These are phyloP conservation scores for Erucastrum elatum DNA, from an alignment of 345 rosid species.

Conservation along the genomic window DNA sequence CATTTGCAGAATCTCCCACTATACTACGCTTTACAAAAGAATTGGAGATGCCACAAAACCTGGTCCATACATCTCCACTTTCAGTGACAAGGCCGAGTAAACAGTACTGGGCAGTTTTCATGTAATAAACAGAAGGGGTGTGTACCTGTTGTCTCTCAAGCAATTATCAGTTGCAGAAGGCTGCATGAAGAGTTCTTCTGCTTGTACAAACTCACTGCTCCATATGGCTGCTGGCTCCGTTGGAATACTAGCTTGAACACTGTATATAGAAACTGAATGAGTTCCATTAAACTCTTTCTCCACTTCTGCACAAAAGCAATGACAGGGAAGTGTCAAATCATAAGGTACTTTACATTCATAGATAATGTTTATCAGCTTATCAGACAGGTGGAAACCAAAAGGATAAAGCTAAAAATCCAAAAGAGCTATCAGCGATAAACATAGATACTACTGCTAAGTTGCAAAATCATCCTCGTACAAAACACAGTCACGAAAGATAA, in stretches of 20 bases:
- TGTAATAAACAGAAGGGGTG: slow-evolving; percentile 3
- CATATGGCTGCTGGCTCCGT: slow-evolving; percentile 79
- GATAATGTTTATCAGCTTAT: not conserved
- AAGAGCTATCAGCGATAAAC: not conserved
- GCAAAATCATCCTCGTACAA: not conserved
- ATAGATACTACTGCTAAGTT: not conserved
- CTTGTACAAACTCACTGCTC: slow-evolving; percentile 87
- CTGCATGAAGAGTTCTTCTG: slow-evolving; percentile 80
- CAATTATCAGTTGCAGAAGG: slow-evolving; percentile 61
- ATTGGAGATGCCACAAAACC: slow-evolving; percentile 79
- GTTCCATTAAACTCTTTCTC: slow-evolving; percentile 66
- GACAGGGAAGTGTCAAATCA: slow-evolving; percentile 10
- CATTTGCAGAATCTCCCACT: slow-evolving; percentile 45
- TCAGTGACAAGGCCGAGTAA: slow-evolving; percentile 11
- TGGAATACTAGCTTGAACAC: slow-evolving; percentile 82
- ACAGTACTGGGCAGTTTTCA: slow-evolving; percentile 5
- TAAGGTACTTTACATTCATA: not conserved
- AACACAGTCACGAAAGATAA: not conserved
- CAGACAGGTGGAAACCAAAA: not conserved
- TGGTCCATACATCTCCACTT: slow-evolving; percentile 33
- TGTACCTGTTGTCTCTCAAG: slow-evolving; percentile 86
- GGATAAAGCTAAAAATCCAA: not conserved
- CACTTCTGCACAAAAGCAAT: slow-evolving; percentile 57
- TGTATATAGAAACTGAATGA: slow-evolving; percentile 74
- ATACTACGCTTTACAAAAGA: slow-evolving; percentile 60